Conservation (phyloP, 2,329 filamentous ascomycete species). For the Alternaria alternata region DNA sequence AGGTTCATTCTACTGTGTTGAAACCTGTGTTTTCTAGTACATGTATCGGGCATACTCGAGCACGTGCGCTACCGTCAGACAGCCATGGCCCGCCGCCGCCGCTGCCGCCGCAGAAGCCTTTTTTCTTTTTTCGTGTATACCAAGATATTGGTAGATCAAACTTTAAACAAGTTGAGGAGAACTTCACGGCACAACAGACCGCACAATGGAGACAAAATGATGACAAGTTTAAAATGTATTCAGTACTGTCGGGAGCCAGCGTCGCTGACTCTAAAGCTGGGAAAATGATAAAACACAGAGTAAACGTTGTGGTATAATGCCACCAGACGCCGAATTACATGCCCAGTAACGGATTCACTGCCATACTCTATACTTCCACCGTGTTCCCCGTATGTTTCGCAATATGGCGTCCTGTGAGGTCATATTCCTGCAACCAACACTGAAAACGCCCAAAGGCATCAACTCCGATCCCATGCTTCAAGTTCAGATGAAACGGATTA, state of each 20-base stretch:
- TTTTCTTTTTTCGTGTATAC: neutral
- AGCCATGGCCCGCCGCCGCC: neutral
- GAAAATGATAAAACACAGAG: slow-evolving; percentile 23
- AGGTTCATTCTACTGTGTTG: slow-evolving; percentile 3
- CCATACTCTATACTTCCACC: slow-evolving; percentile 16
- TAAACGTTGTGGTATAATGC: slow-evolving; percentile 44
- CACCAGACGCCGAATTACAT: slow-evolving; percentile 31
- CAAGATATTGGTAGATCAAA: neutral
- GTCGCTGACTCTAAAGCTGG: slow-evolving; percentile 9
- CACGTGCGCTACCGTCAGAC: slow-evolving; percentile 10
- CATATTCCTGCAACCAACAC: slow-evolving; percentile 20
- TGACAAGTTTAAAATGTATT: neutral
- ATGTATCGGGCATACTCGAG: neutral
- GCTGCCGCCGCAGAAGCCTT: neutral
- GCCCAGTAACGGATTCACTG: slow-evolving; percentile 23
- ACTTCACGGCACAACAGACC: neutral
- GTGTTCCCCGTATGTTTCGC: slow-evolving; percentile 18
- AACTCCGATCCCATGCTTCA: slow-evolving; percentile 33
- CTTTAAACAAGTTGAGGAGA: neutral
- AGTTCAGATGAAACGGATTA: neutral
- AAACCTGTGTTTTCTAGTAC: slow-evolving; percentile 12
- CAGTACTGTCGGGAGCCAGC: neutral
- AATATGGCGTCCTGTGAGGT: slow-evolving; percentile 13
- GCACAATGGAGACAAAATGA: neutral
- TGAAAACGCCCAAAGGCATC: slow-evolving; percentile 23